phyloP scores from a whole-genome alignment of 2,329 filamentous ascomycete species.

The Shiraia bambusicola region DNA sequence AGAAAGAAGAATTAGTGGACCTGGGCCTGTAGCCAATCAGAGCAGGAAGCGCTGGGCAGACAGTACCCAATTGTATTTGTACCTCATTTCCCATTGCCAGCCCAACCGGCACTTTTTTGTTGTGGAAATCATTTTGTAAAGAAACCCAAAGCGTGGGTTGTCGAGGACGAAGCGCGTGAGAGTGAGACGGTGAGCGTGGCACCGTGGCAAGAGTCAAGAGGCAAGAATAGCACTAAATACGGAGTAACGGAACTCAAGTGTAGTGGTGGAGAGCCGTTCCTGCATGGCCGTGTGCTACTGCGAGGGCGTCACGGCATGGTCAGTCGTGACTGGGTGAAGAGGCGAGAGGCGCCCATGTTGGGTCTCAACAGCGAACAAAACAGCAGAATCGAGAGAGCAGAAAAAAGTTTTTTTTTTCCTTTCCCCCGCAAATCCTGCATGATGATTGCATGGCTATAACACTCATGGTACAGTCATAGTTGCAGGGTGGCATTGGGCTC shows the following conservation, averaged over 20 bases:
- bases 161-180: neutral
- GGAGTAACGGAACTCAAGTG: no score
- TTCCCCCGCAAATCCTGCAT: neutral
- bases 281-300: slow-evolving; percentile 9
- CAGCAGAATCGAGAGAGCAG: neutral
- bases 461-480: neutral
- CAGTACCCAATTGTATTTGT: no score
- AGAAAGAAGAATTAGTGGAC: no score
- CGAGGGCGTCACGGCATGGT: neutral
- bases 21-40: slow-evolving; percentile 22
- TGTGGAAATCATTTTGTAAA: no score
- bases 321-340: neutral
- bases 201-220: no score
- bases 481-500: neutral
- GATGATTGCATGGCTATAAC: neutral
- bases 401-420: slow-evolving; percentile 6
- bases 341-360: no score
- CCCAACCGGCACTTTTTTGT: slow-evolving; percentile 7
- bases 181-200: neutral
- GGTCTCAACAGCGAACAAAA: neutral
- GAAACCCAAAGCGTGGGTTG: no score
- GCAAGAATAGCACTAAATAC: neutral
- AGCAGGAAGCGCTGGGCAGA: slow-evolving; percentile 16
- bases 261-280: neutral
- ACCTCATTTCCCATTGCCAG: slow-evolving; percentile 14